phyloP scores from a whole-genome alignment of 208 protist species.

The Leishmania turanica region DNA sequence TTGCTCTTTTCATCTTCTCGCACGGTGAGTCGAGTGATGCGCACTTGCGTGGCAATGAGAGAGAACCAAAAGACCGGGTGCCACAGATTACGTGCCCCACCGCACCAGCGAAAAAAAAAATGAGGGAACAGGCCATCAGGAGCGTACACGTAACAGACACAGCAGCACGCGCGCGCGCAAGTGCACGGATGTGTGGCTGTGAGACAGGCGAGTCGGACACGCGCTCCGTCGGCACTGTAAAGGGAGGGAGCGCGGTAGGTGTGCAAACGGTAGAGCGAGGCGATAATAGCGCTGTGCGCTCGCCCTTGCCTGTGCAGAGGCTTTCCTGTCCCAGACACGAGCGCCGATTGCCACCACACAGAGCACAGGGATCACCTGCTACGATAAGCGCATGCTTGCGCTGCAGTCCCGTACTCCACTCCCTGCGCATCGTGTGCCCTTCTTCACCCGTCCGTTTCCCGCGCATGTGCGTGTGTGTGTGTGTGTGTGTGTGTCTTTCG shows the following conservation, averaged over 20 bases:
- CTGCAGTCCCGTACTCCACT: neutral
- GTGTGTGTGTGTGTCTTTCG: neutral
- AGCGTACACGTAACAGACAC: neutral
- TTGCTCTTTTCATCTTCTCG: neutral
- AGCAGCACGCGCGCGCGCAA: neutral
- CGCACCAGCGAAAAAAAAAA: neutral
- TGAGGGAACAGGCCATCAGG: neutral
- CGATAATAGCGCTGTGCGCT: neutral
- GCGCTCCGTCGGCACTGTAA: neutral
- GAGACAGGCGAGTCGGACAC: neutral
- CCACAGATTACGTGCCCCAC: too few species aligned
- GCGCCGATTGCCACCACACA: neutral
- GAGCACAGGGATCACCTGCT: neutral
- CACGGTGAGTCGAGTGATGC: neutral
- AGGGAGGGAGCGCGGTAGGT: neutral
- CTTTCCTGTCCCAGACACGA: neutral
- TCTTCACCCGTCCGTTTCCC: neutral
- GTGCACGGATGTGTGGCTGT: neutral
- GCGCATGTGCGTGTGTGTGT: neutral
- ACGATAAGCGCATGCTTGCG: neutral
- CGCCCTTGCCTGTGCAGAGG: neutral
- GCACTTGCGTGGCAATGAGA: neutral
- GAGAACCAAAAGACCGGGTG: neutral
- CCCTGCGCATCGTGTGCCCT: neutral
- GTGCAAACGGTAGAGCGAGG: neutral